Percentiles rank a stretch among this genome's conserved stretches.
These are phyloP conservation scores for Scedosporium boydii DNA, from an alignment of 2,329 filamentous ascomycete species.

Conservation along the genomic window DNA sequence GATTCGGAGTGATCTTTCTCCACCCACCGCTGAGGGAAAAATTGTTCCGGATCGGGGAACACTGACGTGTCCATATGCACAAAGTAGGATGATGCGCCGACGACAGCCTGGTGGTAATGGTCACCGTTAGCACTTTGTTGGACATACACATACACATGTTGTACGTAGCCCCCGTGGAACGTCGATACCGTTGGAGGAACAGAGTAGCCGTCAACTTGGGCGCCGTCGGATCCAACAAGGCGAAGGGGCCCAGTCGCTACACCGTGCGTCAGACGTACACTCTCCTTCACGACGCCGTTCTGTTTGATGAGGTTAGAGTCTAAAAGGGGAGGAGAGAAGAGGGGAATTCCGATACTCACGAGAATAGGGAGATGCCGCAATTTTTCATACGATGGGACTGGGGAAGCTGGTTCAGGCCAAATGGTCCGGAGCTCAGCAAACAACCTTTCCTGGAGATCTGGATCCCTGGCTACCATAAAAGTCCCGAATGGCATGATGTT, in stretches of 20 bases:
- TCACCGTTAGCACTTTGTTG: too few species aligned
- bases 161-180: too few species aligned
- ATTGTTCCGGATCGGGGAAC: background rate
- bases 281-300: background rate
- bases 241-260: background rate
- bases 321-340: too few species aligned
- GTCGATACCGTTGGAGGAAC: background rate
- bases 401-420: background rate
- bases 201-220: background rate
- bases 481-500: background rate
- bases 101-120: background rate
- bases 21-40: background rate
- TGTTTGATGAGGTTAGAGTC: background rate
- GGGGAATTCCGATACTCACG: too few species aligned
- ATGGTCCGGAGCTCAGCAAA: background rate
- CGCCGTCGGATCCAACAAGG: background rate
- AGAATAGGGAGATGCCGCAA: background rate
- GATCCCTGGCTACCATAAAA: background rate
- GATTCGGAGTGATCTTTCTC: background rate
- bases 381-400: background rate
- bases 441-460: background rate
- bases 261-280: background rate
- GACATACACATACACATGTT: too few species aligned
- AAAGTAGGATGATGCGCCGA: background rate
- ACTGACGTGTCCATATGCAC: background rate